phyloP scores from a whole-genome alignment of 306 rosid species.

The Trifolium repens region DNA sequence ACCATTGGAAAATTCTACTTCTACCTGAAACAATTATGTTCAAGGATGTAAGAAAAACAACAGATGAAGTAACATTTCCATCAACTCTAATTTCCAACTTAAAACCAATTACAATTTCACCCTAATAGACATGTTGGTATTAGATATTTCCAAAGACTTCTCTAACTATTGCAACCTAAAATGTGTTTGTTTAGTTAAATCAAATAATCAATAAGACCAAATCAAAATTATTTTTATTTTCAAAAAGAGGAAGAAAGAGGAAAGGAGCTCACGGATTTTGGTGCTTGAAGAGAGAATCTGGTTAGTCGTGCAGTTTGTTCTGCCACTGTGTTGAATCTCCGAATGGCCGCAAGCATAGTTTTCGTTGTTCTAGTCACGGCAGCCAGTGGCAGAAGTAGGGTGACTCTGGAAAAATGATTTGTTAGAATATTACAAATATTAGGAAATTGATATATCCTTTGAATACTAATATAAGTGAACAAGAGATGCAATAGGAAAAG shows the following conservation, averaged over 20 bases:
- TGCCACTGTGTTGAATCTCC: slow-evolving; percentile 53
- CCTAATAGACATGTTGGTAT: background rate
- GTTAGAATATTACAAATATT: too few species aligned
- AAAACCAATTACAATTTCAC: background rate
- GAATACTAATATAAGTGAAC: too few species aligned
- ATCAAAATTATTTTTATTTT: background rate
- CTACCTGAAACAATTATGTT: slow-evolving; percentile 60
- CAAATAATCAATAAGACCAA: background rate
- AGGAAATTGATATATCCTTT: too few species aligned
- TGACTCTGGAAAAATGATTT: too few species aligned
- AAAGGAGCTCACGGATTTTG: slow-evolving; percentile 57
- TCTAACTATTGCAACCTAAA: slow-evolving; percentile 5
- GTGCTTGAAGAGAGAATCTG: slow-evolving; percentile 73
- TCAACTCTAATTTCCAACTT: background rate
- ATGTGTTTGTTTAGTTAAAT: background rate
- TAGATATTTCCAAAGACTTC: too few species aligned
- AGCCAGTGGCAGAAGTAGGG: too few species aligned
- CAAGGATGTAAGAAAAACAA: background rate
- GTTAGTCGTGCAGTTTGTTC: slow-evolving; percentile 63
- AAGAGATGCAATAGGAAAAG: too few species aligned
- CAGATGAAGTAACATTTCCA: background rate
- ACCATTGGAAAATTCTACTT: slow-evolving; percentile 69
- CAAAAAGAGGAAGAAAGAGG: background rate
- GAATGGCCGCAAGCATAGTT: slow-evolving; percentile 50
- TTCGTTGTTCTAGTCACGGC: slow-evolving; percentile 2